Evolutionary conservation across 176 grass and related monocot species (phyloP).

Genomic region (Tillandsia leiboldiana): DNA sequence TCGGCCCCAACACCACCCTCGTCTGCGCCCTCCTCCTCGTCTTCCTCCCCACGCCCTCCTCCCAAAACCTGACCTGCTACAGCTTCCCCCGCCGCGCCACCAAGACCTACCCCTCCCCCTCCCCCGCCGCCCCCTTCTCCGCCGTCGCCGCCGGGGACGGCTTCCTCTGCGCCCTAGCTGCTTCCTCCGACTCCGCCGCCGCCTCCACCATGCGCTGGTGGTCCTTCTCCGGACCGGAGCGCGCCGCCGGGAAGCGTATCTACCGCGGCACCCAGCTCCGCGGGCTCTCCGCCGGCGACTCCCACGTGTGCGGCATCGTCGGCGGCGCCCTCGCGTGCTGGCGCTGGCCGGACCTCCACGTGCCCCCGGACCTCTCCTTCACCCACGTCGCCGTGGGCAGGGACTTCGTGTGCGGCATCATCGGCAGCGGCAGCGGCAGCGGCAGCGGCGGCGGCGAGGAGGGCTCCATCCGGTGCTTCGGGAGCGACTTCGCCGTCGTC

Average conservation of each 20-base stretch:
- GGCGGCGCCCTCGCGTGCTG: constrained; percentile 38
- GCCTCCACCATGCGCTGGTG: constrained; percentile 70
- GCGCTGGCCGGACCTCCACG: constrained; percentile 35
- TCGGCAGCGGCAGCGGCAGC: not conserved
- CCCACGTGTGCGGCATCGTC: constrained; percentile 60
- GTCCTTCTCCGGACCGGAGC: constrained; percentile 33
- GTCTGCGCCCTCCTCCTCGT: constrained; percentile 53
- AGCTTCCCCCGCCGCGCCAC: constrained; percentile 16
- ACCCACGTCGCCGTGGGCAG: constrained; percentile 56
- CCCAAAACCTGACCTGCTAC: constrained; percentile 31
- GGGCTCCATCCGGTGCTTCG: constrained; percentile 24
- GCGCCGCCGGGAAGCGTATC: constrained; percentile 26
- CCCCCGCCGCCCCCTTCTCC: constrained; percentile 28
- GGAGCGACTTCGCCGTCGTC: constrained; percentile 11
- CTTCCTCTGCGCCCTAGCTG: constrained; percentile 63
- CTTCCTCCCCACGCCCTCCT: not conserved
- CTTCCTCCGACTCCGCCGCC: constrained; percentile 15
- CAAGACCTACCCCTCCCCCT: constrained; percentile 23
- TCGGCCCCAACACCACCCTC: constrained; percentile 19
- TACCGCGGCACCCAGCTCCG: constrained; percentile 51
- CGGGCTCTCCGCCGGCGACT: constrained; percentile 41
- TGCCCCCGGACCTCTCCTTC: constrained; percentile 32
- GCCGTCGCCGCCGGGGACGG: constrained; percentile 60
- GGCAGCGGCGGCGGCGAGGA: not conserved
- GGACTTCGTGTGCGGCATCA: constrained; percentile 72